Conservation (phyloP, 179 eudicot species). For the Camellia oleifera region DNA sequence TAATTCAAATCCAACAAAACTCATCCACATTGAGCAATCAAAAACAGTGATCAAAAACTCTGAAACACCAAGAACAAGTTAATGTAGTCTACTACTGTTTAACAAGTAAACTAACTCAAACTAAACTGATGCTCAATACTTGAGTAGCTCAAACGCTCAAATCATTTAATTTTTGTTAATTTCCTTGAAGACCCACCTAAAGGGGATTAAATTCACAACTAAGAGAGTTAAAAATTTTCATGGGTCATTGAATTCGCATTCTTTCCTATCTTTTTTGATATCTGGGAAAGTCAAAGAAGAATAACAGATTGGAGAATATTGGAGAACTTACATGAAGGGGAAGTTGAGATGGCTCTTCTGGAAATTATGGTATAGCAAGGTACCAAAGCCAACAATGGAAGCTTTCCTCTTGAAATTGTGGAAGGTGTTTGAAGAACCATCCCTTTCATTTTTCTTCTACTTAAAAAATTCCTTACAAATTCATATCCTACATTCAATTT, state of each 20-base stretch:
- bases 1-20: too few relatives aligned
- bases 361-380: constrained; percentile 14
- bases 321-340: constrained; percentile 16
- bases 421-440: constrained; percentile 20
- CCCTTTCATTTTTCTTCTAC: constrained; percentile 13
- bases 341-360: constrained; percentile 12
- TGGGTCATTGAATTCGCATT: constrained; percentile 2
- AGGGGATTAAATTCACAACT: background rate
- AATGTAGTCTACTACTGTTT: background rate
- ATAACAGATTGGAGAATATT: background rate
- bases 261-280: too few relatives aligned
- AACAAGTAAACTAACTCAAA: background rate
- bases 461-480: background rate
- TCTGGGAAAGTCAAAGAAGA: background rate
- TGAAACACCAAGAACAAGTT: background rate
- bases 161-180: background rate
- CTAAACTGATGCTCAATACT: background rate
- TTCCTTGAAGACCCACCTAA: background rate
- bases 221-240: background rate
- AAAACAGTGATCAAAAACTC: background rate
- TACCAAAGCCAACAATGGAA: constrained; percentile 22
- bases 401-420: constrained; percentile 14
- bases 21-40: too few relatives aligned
- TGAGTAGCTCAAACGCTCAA: background rate
- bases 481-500: constrained; percentile 1